Conservation (phyloP, 305 asterid genomes). For the Plantago coronopus region DNA sequence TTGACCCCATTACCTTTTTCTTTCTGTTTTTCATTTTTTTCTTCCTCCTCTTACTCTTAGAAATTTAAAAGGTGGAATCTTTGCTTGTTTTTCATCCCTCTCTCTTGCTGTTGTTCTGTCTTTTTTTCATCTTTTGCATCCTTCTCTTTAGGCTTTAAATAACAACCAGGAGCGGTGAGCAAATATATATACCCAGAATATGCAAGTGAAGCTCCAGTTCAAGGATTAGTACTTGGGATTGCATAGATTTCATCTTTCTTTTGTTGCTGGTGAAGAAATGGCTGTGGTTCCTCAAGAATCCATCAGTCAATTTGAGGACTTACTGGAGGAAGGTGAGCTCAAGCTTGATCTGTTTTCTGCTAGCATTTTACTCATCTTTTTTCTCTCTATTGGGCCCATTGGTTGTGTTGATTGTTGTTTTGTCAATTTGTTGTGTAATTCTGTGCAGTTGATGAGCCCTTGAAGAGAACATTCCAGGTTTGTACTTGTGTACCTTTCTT, state of each 20-base stretch:
- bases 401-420: conserved; percentile 10
- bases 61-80: conserved; percentile 37
- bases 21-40: not conserved
- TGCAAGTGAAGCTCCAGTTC: not conserved
- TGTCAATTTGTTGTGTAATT: conserved; percentile 15
- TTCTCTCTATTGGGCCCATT: conserved; percentile 18
- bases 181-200: conserved; percentile 9
- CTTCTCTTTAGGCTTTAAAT: conserved; percentile 5
- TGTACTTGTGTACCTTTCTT: conserved; percentile 10
- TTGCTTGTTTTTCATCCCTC: conserved; percentile 21
- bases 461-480: conserved; percentile 50
- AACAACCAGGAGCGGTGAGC: conserved; percentile 13
- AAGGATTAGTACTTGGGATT: not conserved
- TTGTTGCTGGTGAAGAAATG: conserved; percentile 32
- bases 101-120: conserved; percentile 14
- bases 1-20: conserved; percentile 27
- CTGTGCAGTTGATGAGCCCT: conserved; percentile 35
- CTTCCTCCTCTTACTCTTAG: conserved; percentile 15
- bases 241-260: not conserved
- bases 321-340: conserved; percentile 60
- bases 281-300: conserved; percentile 66
- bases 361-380: conserved; percentile 12
- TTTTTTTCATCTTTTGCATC: not conserved
- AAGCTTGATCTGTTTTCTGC: not conserved
- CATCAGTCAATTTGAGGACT: conserved; percentile 46